Conservation (phyloP, 179 eudicot genomes). For the Spinacia oleracea region DNA sequence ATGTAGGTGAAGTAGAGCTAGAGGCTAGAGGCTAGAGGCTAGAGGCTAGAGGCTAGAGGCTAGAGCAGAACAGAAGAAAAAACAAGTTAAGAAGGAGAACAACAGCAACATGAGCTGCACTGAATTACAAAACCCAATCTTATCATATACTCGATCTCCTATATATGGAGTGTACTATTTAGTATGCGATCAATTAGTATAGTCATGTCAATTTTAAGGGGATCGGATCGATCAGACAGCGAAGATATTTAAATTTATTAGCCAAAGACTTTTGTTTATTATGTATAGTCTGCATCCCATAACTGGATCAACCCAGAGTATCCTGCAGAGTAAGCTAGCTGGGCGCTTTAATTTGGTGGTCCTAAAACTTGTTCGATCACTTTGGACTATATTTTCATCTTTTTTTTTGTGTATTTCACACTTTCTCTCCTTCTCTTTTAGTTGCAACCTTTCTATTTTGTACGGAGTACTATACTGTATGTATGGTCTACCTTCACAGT, state of each 20-base stretch:
- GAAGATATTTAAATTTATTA: not conserved
- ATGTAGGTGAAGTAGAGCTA: too few relatives aligned
- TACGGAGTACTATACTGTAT: too few relatives aligned
- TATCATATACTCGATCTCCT: not conserved
- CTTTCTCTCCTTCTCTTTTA: too few relatives aligned
- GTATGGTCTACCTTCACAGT: too few relatives aligned
- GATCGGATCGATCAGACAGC: not conserved
- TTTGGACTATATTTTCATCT: too few relatives aligned
- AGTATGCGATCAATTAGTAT: not conserved
- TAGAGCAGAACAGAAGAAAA: too few relatives aligned
- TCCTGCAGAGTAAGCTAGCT: constrained; percentile 6
- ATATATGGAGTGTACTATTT: not conserved
- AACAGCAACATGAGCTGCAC: not conserved
- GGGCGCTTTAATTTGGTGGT: constrained; percentile 2
- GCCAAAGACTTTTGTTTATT: constrained; percentile 7
- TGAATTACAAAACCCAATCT: constrained; percentile 13
- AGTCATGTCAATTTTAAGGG: constrained; percentile 20
- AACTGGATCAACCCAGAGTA: constrained; percentile 13
- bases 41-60: too few relatives aligned
- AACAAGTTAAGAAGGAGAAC: too few relatives aligned
- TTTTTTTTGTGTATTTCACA: not conserved
- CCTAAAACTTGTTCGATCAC: constrained; percentile 13
- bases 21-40: too few relatives aligned
- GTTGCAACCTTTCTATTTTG: too few relatives aligned
- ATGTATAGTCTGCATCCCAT: constrained; percentile 15